These are phyloP conservation scores for Pythium phragmitis DNA, from an alignment of 352 stramenopile species.

Conservation along the genomic window DNA sequence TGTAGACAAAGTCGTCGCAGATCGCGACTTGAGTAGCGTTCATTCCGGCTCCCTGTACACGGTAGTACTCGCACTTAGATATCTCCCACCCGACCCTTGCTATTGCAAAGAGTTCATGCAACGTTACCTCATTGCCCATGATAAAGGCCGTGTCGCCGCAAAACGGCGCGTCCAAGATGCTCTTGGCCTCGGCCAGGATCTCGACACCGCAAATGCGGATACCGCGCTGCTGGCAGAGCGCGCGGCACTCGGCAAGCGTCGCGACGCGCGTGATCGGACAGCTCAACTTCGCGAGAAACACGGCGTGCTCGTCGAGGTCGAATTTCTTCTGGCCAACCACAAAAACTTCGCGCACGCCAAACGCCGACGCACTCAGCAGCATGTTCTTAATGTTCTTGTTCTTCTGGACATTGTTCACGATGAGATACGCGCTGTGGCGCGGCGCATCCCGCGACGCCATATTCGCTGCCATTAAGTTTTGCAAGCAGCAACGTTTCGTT, in stretches of 20 bases:
- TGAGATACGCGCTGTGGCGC: conserved; percentile 59
- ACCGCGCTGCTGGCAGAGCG: conserved; percentile 46
- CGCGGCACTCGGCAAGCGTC: conserved; percentile 79
- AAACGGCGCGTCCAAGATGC: conserved; percentile 70
- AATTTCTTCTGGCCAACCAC: conserved; percentile 89
- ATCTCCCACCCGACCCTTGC: not conserved
- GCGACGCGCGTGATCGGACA: conserved; percentile 66
- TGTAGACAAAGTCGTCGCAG: conserved; percentile 94
- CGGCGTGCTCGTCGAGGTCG: conserved; percentile 51
- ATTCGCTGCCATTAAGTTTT: conserved; percentile 6
- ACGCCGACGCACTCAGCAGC: conserved; percentile 78
- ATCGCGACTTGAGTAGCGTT: conserved; percentile 88
- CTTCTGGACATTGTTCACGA: conserved; percentile 94
- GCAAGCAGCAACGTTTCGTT: not conserved
- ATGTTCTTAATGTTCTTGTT: conserved; percentile 88
- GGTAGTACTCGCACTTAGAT: conserved; percentile 2
- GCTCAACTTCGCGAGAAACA: conserved; percentile 44
- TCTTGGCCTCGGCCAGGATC: conserved; percentile 86
- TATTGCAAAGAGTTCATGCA: not conserved
- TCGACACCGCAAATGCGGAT: conserved; percentile 93
- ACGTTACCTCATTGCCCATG: conserved; percentile 92
- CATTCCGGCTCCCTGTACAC: conserved; percentile 84
- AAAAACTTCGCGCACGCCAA: conserved; percentile 82
- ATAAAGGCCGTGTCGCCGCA: conserved; percentile 90
- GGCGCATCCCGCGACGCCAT: conserved; percentile 5